phyloP scores from a whole-genome alignment of 2,329 filamentous ascomycete genomes.

The Periconia sp. region DNA sequence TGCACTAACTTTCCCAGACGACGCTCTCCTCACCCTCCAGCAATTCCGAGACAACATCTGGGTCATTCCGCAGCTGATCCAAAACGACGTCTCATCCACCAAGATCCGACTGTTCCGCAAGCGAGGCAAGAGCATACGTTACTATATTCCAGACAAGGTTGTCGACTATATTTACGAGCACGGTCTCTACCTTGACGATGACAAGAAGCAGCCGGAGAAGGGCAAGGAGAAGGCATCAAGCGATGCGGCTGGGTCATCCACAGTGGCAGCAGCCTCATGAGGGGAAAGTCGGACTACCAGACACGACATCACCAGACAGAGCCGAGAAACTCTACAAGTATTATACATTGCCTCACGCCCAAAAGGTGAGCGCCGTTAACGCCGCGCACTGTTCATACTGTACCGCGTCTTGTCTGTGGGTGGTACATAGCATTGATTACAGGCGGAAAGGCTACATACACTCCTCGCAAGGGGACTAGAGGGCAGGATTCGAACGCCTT shows the following conservation, averaged over 20 bases:
- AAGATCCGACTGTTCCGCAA: conserved; percentile 77
- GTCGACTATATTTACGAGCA: conserved; percentile 50
- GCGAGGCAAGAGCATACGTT: conserved; percentile 49
- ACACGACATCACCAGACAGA: too few relatives aligned
- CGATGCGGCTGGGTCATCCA: conserved; percentile 30
- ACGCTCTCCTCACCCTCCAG: conserved; percentile 81
- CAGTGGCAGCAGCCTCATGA: conserved; percentile 14
- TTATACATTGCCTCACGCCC: too few relatives aligned
- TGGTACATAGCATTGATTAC: not conserved
- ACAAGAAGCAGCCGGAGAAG: conserved; percentile 43
- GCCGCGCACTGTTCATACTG: not conserved
- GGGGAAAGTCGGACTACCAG: too few relatives aligned
- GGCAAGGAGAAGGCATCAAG: conserved; percentile 36
- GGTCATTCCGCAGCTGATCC: conserved; percentile 86
- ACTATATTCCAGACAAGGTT: conserved; percentile 48
- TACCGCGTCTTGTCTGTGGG: not conserved
- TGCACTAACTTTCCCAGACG: conserved; percentile 56
- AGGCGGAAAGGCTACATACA: too few relatives aligned
- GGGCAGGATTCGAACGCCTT: conserved; percentile 21
- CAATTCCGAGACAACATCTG: conserved; percentile 86
- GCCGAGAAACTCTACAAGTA: too few relatives aligned
- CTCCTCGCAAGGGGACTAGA: too few relatives aligned
- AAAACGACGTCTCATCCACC: conserved; percentile 82
- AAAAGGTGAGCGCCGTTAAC: not conserved
- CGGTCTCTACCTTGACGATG: conserved; percentile 46